Base-by-base conservation (phyloP, 805 yeast genomes). In the Peterozyma toletana region DNA sequence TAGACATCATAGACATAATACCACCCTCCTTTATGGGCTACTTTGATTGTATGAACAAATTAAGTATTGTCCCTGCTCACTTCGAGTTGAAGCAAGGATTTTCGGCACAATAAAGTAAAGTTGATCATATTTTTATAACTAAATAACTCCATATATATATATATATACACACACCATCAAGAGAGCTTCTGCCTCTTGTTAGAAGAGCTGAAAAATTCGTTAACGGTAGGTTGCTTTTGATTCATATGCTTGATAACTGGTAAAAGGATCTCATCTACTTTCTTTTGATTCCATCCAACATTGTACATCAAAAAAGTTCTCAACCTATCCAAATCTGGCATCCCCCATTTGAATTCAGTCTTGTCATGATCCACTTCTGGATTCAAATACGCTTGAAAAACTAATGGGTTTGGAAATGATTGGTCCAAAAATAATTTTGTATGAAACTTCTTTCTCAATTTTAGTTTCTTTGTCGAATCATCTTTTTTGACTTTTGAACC, bases 281-380 rank as follows among this genome's bases (percentile, higher is more conserved):
- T 73, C 9, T 73, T 80, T 53, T 78, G 79, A 2, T 74, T 65
- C 97, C 99, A 95, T 2, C 90, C 89, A 9, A 89, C 79, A 38
- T 78, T 78, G 38, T 64, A 68, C 73, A 75, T 75, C 59, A 93
- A 66, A 52, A 76, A 90, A 1, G 77, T 68, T 30, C 97, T 65
- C 41, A 93, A 66, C 50, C 78, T 79, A 53, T 89, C 97, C 46
- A 90, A 62, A 57, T 86, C 88, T 0, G 97, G 96, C 2, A 69
- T 64, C 0, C 97, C 98, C 99, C 99, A 93, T 39, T 75, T 75
- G 62, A 93, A 90, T 43, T 74, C 71, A 0, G 90, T 84, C 38
- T 67, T 66, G 57, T 90, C 96, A 35, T 71, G 71, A 58, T 93
- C 98, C 3, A 93, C 96, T 31, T 82, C 87, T 0, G 99, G 96